These are phyloP conservation scores for Saccharomycopsis sp. DNA, from an alignment of 805 yeast genomes.

Conservation along the genomic window DNA sequence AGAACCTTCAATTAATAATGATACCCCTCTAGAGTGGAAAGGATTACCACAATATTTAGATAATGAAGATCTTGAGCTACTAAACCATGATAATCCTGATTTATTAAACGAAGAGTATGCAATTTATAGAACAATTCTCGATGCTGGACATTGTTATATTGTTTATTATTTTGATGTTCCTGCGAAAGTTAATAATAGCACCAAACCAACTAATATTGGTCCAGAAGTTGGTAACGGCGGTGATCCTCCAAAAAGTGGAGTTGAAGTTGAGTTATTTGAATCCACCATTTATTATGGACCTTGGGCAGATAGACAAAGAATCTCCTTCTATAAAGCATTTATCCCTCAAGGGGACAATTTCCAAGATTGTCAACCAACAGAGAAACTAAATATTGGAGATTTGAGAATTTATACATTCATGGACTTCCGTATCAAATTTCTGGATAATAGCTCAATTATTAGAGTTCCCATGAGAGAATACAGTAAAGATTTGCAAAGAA, in stretches of 20 bases:
- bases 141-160: conserved; percentile 44
- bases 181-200: conserved; percentile 35
- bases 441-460: conserved; percentile 50
- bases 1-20: not conserved
- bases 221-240: conserved; percentile 53
- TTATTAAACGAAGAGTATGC: conserved; percentile 58
- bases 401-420: conserved; percentile 48
- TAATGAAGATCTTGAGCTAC: conserved; percentile 25
- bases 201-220: conserved; percentile 27
- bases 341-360: conserved; percentile 48
- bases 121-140: conserved; percentile 58
- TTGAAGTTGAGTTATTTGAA: conserved; percentile 45
- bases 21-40: conserved; percentile 38
- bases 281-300: conserved; percentile 83
- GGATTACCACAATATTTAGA: conserved; percentile 68
- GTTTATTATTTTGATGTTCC: conserved; percentile 63
- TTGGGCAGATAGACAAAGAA: conserved; percentile 86
- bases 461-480: conserved; percentile 78
- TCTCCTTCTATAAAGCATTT: conserved; percentile 49
- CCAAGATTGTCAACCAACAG: conserved; percentile 39
- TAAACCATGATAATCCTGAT: conserved; percentile 25
- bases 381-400: conserved; percentile 37
- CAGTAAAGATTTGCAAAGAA: conserved; percentile 47
- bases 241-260: conserved; percentile 47
- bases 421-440: conserved; percentile 41